Conservation (phyloP, 2,329 filamentous ascomycete species). For the Trematosphaeria pertusa region DNA sequence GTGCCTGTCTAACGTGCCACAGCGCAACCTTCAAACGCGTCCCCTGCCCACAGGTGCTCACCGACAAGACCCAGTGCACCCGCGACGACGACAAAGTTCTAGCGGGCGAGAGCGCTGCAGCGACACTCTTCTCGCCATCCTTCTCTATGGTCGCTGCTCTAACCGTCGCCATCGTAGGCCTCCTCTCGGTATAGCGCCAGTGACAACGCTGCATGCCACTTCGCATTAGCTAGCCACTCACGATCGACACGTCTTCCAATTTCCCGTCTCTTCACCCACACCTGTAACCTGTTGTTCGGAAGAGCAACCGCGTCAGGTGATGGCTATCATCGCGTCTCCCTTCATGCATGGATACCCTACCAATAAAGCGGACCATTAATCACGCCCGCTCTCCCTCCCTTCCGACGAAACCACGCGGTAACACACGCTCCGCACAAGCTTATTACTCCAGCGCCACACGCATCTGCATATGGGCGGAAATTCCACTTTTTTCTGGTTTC, state of each 20-base stretch:
- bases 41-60: conserved; percentile 42
- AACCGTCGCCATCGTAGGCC: conserved; percentile 26
- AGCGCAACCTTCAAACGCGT: conserved; percentile 48
- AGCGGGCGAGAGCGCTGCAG: conserved; percentile 20
- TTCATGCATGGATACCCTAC: conserved; percentile 46
- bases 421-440: conserved; percentile 11
- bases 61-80: conserved; percentile 41
- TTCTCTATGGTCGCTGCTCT: conserved; percentile 19
- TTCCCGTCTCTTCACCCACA: conserved; percentile 27
- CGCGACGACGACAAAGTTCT: conserved; percentile 42
- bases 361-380: conserved; percentile 28
- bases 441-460: too few relatives aligned
- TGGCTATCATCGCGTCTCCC: conserved; percentile 20
- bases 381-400: conserved; percentile 6
- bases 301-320: conserved; percentile 30
- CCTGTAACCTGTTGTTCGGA: conserved; percentile 12
- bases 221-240: conserved; percentile 19
- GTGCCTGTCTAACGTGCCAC: conserved; percentile 29
- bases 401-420: conserved; percentile 15
- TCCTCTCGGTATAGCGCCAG: conserved; percentile 33
- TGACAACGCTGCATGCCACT: conserved; percentile 28
- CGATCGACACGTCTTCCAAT: conserved; percentile 30
- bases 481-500: not conserved
- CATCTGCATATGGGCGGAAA: too few relatives aligned
- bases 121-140: conserved; percentile 20